Percentiles rank a stretch among this genome's conserved stretches.
Evolutionary conservation across 2,329 filamentous ascomycete species (phyloP).

Genomic region (Phoma sp.): DNA sequence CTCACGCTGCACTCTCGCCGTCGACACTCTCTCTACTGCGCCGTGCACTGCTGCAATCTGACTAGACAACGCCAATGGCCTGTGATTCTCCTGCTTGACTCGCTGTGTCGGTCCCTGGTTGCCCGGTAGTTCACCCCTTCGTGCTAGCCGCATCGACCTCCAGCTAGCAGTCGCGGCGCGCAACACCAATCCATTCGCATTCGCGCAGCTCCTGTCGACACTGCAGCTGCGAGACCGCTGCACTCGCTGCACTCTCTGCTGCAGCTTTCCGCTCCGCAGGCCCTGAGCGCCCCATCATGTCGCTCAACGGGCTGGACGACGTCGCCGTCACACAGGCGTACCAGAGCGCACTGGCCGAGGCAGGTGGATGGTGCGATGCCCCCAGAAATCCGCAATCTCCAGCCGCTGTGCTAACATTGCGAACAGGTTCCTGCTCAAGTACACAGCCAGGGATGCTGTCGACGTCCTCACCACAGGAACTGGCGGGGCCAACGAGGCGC

Average conservation of each 20-base stretch:
- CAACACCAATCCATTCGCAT: neutral
- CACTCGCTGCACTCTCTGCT: conserved; percentile 6
- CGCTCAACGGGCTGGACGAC: conserved; percentile 92
- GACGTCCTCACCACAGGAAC: conserved; percentile 77
- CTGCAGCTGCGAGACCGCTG: conserved; percentile 10
- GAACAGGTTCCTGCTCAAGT: conserved; percentile 90
- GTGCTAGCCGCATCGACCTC: neutral
- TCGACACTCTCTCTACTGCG: neutral
- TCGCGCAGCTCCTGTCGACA: conserved; percentile 4
- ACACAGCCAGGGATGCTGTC: conserved; percentile 85
- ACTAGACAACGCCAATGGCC: conserved; percentile 19
- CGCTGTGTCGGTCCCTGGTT: conserved; percentile 5
- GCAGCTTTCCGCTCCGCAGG: conserved; percentile 9
- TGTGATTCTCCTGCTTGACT: conserved; percentile 17
- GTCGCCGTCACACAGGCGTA: conserved; percentile 82
- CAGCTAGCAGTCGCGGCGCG: neutral
- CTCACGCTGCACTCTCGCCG: neutral
- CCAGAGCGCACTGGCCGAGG: conserved; percentile 77
- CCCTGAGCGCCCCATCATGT: conserved; percentile 64
- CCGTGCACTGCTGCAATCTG: conserved; percentile 11
- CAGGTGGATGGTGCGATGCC: conserved; percentile 85
- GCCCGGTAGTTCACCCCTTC: conserved; percentile 1
- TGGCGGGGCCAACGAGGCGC: conserved; percentile 83
- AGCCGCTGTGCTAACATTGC: conserved; percentile 30
- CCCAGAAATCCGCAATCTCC: conserved; percentile 16